Conservation (phyloP, 257 asterid species). For the Ligustrum vulgare region DNA sequence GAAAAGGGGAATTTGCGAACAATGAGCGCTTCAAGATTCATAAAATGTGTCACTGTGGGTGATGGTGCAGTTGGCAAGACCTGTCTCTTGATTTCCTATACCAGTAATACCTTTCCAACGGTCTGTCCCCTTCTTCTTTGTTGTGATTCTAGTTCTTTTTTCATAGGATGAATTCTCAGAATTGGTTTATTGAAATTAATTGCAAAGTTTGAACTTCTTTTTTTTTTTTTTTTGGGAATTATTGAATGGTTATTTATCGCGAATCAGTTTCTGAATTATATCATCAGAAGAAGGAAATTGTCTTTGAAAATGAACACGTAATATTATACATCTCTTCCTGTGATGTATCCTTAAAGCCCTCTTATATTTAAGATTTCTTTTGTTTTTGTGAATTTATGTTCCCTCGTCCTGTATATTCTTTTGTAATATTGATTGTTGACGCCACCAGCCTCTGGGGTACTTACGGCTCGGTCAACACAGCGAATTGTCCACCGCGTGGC, state of each 20-base stretch:
- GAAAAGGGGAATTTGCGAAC: not conserved
- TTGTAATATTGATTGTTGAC: too few relatives aligned
- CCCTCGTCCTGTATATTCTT: not conserved
- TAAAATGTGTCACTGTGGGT: constrained; percentile 36
- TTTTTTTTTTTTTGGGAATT: not conserved
- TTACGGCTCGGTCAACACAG: too few relatives aligned
- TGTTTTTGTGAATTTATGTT: not conserved
- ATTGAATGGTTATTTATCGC: not conserved
- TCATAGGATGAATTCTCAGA: not conserved
- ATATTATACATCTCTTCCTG: not conserved
- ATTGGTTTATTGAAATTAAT: not conserved
- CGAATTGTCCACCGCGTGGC: too few relatives aligned
- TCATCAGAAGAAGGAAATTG: not conserved
- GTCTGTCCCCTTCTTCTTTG: not conserved
- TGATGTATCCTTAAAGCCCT: not conserved
- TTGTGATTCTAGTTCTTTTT: not conserved
- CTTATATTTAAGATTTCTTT: not conserved
- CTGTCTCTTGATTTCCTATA: constrained; percentile 33
- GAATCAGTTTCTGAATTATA: not conserved
- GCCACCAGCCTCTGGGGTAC: too few relatives aligned
- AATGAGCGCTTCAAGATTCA: constrained; percentile 36
- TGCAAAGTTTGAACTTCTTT: not conserved
- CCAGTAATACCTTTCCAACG: constrained; percentile 36
- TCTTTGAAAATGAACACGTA: not conserved
- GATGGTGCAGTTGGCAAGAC: constrained; percentile 40